Evolutionary conservation across 2,329 filamentous ascomycete genomes (phyloP).

Genomic region (Exophiala sp.): DNA sequence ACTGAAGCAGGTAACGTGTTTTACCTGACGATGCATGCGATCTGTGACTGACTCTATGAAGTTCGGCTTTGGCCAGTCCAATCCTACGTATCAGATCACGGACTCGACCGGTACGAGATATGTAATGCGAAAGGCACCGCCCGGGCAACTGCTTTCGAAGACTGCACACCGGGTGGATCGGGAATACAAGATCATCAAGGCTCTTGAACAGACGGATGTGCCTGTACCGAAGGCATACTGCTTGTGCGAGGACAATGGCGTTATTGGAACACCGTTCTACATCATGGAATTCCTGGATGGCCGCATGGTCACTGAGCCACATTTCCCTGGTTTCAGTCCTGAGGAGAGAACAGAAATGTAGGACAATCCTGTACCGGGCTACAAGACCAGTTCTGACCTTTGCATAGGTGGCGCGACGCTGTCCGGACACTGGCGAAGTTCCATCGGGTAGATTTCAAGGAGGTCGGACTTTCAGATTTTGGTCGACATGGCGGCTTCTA

Average conservation of each 20-base stretch:
- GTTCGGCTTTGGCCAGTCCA: slow-evolving; percentile 97
- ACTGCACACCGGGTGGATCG: slow-evolving; percentile 96
- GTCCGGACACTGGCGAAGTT: slow-evolving; percentile 79
- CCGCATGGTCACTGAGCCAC: slow-evolving; percentile 85
- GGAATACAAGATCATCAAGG: slow-evolving; percentile 86
- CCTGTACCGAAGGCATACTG: slow-evolving; percentile 80
- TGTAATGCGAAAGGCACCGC: slow-evolving; percentile 96
- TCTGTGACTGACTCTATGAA: slow-evolving; percentile 36
- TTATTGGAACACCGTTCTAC: slow-evolving; percentile 92
- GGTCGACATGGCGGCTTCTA: slow-evolving; percentile 78
- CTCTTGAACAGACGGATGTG: slow-evolving; percentile 73
- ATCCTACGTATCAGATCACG: slow-evolving; percentile 91
- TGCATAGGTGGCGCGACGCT: slow-evolving; percentile 71
- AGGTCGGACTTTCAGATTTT: slow-evolving; percentile 67
- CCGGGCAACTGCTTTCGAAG: slow-evolving; percentile 87
- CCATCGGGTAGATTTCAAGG: slow-evolving; percentile 67
- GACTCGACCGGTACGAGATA: slow-evolving; percentile 66
- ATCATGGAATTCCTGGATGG: slow-evolving; percentile 96
- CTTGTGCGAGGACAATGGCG: slow-evolving; percentile 74
- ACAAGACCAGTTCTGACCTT: not conserved
- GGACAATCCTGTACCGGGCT: slow-evolving; percentile 24
- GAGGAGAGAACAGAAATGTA: slow-evolving; percentile 70
- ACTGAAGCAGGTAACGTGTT: slow-evolving; percentile 71
- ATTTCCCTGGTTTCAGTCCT: slow-evolving; percentile 68
- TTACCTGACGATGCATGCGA: slow-evolving; percentile 4